These are phyloP conservation scores for Gamsiella multidivaricata DNA, from an alignment of 192 early-diverging fungal species.

Conservation along the genomic window DNA sequence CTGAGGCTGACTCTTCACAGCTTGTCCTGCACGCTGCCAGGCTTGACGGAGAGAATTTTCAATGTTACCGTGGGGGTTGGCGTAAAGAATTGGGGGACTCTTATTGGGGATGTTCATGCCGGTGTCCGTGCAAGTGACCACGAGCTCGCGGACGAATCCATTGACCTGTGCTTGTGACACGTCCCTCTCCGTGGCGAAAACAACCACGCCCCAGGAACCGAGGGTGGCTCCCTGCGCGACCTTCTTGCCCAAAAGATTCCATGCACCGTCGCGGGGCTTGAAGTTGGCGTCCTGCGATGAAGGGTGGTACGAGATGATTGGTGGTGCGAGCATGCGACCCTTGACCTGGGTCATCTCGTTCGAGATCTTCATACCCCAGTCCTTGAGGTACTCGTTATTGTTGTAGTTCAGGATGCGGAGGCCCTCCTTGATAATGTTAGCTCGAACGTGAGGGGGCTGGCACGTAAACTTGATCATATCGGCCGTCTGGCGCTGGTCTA, in stretches of 20 bases:
- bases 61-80: slow-evolving; percentile 75
- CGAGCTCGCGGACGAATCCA: slow-evolving; percentile 79
- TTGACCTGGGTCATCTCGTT: slow-evolving; percentile 73
- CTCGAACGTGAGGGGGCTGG: slow-evolving; percentile 81
- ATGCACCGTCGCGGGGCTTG: slow-evolving; percentile 76
- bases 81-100: slow-evolving; percentile 59
- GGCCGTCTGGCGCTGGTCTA: slow-evolving; percentile 87
- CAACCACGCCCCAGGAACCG: slow-evolving; percentile 82
- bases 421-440: slow-evolving; percentile 82
- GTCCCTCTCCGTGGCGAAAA: slow-evolving; percentile 71
- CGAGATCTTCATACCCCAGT: slow-evolving; percentile 80
- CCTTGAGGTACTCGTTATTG: slow-evolving; percentile 76
- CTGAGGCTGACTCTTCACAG: slow-evolving; percentile 77
- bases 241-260: slow-evolving; percentile 89
- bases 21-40: slow-evolving; percentile 75
- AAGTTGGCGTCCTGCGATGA: slow-evolving; percentile 60
- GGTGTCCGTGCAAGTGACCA: slow-evolving; percentile 75
- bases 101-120: slow-evolving; percentile 70
- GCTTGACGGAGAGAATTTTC: slow-evolving; percentile 74
- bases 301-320: slow-evolving; percentile 73
- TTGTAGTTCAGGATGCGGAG: slow-evolving; percentile 71
- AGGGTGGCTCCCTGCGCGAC: slow-evolving; percentile 79
- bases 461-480: slow-evolving; percentile 98
- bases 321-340: slow-evolving; percentile 83
- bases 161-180: slow-evolving; percentile 67